These are phyloP conservation scores for Colletotrichum cereale DNA, from an alignment of 2,329 filamentous ascomycete species.

Conservation along the genomic window DNA sequence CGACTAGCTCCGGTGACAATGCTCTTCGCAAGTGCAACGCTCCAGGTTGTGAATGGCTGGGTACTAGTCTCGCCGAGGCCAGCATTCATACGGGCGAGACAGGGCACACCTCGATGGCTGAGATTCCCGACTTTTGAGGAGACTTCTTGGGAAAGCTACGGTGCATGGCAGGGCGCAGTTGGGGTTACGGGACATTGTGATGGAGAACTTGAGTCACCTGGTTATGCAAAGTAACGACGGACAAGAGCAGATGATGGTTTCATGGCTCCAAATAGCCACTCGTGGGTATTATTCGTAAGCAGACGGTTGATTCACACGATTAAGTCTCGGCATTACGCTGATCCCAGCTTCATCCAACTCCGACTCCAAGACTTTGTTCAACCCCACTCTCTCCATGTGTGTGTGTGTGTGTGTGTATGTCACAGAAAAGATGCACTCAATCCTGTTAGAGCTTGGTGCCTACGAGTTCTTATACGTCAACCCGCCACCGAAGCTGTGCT, in stretches of 20 bases:
- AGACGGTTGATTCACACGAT: not conserved
- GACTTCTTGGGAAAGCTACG: not conserved
- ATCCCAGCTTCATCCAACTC: not conserved
- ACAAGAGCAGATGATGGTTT: not conserved
- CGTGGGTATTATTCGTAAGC: not conserved
- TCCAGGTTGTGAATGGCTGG: conserved; percentile 70
- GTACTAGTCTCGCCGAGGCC: conserved; percentile 73
- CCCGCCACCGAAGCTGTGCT: conserved; percentile 63
- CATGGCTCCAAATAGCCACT: not conserved
- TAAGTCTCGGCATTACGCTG: not conserved
- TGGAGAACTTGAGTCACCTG: not conserved
- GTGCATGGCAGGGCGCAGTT: not conserved
- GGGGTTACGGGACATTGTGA: not conserved
- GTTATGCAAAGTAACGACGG: too few species aligned
- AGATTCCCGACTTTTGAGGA: conserved; percentile 52
- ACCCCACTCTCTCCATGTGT: not conserved
- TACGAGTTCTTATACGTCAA: conserved; percentile 57
- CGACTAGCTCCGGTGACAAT: conserved; percentile 50
- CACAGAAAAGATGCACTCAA: not conserved
- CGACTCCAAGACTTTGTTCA: not conserved
- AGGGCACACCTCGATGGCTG: conserved; percentile 63
- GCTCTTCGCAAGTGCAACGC: conserved; percentile 83
- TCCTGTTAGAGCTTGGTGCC: too few species aligned
- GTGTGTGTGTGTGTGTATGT: not conserved
- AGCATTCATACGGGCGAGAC: conserved; percentile 70